Evolutionary conservation across 1,284 basidiomycete species (phyloP).

Genomic region (Leccinum colubrinum): DNA sequence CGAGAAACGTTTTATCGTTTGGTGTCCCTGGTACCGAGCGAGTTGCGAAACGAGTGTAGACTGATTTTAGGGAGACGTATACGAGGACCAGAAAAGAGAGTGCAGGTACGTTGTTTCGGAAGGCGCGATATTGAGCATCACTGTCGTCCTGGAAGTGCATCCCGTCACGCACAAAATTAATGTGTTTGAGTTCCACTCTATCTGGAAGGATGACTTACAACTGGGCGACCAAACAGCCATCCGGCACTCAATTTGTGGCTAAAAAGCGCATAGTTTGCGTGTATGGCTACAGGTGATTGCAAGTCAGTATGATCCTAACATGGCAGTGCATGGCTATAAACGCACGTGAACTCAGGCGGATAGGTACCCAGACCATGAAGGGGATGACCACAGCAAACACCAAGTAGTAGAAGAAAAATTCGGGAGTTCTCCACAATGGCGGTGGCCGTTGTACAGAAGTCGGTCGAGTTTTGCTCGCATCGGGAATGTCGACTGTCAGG

Average conservation of each 20-base stretch:
- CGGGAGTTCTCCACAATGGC: conserved; percentile 76
- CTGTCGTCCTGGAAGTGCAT: conserved; percentile 68
- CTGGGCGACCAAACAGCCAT: conserved; percentile 65
- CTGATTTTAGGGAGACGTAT: conserved; percentile 47
- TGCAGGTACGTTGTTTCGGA: conserved; percentile 70
- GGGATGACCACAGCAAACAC: conserved; percentile 67
- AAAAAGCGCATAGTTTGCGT: conserved; percentile 75
- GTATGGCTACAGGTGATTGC: conserved; percentile 46
- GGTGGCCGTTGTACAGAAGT: conserved; percentile 31
- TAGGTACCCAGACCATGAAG: conserved; percentile 79
- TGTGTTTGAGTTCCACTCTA: neutral
- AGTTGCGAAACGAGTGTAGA: conserved; percentile 36
- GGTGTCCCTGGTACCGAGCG: conserved; percentile 25
- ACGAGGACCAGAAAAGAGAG: conserved; percentile 52
- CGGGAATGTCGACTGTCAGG: conserved; percentile 50
- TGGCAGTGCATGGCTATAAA: conserved; percentile 13
- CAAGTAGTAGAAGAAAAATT: conserved; percentile 81
- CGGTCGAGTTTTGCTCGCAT: conserved; percentile 30
- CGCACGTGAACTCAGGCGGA: conserved; percentile 75
- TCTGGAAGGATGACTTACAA: conserved; percentile 47
- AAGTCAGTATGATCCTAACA: neutral
- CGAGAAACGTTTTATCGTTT: conserved; percentile 39
- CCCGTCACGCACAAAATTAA: neutral
- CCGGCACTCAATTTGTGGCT: conserved; percentile 58
- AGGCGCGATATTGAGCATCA: conserved; percentile 82